A percentile compares a stretch with the other conserved stretches of the same genome.
These are phyloP conservation scores for Cenococcum geophilum DNA, from an alignment of 495 filamentous ascomycete genomes.

Conservation along the genomic window DNA sequence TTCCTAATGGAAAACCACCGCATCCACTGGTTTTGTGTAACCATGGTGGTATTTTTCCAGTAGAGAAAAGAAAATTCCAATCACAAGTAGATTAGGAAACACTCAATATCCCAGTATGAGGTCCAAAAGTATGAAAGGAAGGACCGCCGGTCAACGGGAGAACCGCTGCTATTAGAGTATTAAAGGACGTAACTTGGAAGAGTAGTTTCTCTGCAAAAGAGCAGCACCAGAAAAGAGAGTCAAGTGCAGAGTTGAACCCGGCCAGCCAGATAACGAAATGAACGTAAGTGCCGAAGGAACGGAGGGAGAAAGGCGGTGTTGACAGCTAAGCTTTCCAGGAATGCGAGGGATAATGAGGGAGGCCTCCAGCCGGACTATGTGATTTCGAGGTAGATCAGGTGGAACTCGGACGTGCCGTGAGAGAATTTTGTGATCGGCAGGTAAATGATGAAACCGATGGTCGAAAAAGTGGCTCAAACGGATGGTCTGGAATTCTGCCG, in stretches of 20 bases:
- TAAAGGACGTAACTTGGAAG: slow-evolving; percentile 20
- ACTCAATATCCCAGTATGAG: slow-evolving; percentile 2
- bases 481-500: slow-evolving; percentile 15
- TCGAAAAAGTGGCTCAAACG: slow-evolving; percentile 31
- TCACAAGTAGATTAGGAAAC: neutral
- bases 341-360: slow-evolving; percentile 28
- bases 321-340: slow-evolving; percentile 20
- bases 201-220: slow-evolving; percentile 7
- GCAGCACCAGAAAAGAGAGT: slow-evolving; percentile 25
- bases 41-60: slow-evolving; percentile 9
- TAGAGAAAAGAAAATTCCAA: neutral
- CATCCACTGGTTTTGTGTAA: neutral
- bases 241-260: slow-evolving; percentile 30
- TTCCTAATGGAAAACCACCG: slow-evolving; percentile 31
- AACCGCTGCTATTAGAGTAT: slow-evolving; percentile 9
- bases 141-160: slow-evolving; percentile 20
- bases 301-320: slow-evolving; percentile 19
- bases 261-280: slow-evolving; percentile 34
- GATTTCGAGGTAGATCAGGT: slow-evolving; percentile 24
- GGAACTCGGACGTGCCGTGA: slow-evolving; percentile 21
- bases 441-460: slow-evolving; percentile 26
- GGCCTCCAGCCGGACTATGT: slow-evolving; percentile 6
- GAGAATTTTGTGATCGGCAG: slow-evolving; percentile 9
- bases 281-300: slow-evolving; percentile 26
- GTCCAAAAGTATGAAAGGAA: slow-evolving; percentile 11